These are phyloP conservation scores for Talaromyces sp. DNA, from an alignment of 2,329 filamentous ascomycete genomes.

Conservation along the genomic window DNA sequence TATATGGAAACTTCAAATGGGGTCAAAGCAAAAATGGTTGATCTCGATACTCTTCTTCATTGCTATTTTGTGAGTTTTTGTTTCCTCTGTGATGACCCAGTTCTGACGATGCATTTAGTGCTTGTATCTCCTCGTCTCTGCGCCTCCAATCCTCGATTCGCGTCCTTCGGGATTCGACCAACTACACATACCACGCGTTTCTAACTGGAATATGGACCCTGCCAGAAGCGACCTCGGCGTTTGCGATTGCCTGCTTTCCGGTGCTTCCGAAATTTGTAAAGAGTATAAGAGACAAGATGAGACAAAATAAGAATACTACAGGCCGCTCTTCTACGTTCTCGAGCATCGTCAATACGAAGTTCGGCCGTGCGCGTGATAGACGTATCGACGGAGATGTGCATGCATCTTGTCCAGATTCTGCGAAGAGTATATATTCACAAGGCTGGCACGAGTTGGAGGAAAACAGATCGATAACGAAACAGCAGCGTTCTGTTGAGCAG, in stretches of 20 bases:
- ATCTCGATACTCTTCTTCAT: conserved; percentile 6
- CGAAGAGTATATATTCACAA: background rate
- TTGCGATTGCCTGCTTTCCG: background rate
- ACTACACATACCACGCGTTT: background rate
- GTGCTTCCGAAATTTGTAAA: conserved; percentile 1
- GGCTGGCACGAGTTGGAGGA: background rate
- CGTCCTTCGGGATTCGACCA: background rate
- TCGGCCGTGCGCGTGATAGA: background rate
- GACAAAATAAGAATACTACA: background rate
- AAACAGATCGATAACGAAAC: background rate
- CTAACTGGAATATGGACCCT: background rate
- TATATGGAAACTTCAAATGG: conserved; percentile 7
- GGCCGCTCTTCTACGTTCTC: background rate
- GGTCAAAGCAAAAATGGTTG: background rate
- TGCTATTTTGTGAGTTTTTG: conserved; percentile 2
- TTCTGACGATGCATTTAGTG: background rate
- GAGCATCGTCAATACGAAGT: background rate
- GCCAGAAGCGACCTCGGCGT: background rate
- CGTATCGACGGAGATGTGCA: background rate
- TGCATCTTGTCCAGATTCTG: background rate
- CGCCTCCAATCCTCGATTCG: background rate
- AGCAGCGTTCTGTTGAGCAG: background rate
- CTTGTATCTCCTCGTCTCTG: background rate
- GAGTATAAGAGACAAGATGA: background rate
- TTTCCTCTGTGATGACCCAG: background rate